Base-by-base conservation (phyloP, 495 filamentous ascomycete species). In the Penicillium atrosanguineum region DNA sequence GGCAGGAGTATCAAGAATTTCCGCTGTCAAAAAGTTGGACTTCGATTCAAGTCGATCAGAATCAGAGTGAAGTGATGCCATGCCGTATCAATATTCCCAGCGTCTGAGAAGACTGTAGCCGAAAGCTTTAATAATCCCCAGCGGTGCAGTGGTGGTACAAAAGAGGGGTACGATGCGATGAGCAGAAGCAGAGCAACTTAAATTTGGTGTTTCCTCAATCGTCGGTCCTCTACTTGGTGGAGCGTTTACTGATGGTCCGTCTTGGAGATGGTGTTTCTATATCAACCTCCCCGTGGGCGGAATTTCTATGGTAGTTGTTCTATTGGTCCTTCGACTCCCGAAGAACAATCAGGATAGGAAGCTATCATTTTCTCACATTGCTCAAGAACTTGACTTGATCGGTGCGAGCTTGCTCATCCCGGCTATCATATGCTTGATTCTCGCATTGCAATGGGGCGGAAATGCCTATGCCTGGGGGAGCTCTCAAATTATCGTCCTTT, bases 391-490 rank as follows among this genome's bases (percentile, higher is more conserved):
- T 11, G 71, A 74, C 43, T 51, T 68, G 1, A 44, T 73, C 15
- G 71, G 71, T 18, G 67, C 69, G 5, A 44, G 43, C 14, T 56
- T 73, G 18, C 56, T 74, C 11, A 68, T 73, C n/a, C 67, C 70
- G 15, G 62, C 63, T 12, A 68, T 74, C 23, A 41, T 71, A 53
- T 73, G 70, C 40, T 56, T 74, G 28, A 53, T 77, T 5, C 65
- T 74, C 4, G 72, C 73, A 5, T 63, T 77, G 9, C 72, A 77
- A 57, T 74, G 71, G 70, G 74, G 74, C 31, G 72, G 74, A n/a
- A 63, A 57, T 34, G 67, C 56, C 2, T 69, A 72, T 48, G 23
- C 67, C 11, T 77, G 73, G 73, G 56, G 29, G 28, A 65, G 56
- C 56, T 62, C 60, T 5, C 62, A 60, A 7, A 63, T 75, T 8